Evolutionary conservation across 257 asterid genomes (phyloP).

Genomic region (Solanum lignicaule): DNA sequence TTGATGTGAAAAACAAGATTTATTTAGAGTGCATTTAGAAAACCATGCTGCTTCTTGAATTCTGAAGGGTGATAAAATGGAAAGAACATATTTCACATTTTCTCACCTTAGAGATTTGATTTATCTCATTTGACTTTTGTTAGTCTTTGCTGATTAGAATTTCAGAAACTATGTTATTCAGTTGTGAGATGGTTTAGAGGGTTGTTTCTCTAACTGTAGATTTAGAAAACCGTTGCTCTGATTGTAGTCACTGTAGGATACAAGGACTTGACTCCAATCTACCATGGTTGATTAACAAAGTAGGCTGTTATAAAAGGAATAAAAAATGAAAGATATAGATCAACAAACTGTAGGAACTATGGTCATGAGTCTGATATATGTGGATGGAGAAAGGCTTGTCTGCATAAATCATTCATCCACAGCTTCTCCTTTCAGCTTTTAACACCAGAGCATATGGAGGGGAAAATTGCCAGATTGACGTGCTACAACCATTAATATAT

Average conservation of each 20-base stretch:
- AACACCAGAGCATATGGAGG: background rate
- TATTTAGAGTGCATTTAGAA: background rate
- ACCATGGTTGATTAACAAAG: background rate
- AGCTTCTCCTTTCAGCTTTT: background rate
- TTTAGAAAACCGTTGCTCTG: background rate
- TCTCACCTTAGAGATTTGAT: background rate
- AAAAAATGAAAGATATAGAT: background rate
- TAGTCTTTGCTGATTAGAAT: background rate
- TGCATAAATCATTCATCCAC: background rate
- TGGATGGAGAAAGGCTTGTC: background rate
- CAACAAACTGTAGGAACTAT: background rate
- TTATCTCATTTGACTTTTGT: background rate
- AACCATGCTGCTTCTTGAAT: background rate
- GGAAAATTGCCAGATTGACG: background rate
- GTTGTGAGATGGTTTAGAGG: background rate
- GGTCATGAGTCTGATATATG: background rate
- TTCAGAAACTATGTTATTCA: background rate
- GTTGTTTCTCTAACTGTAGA: background rate
- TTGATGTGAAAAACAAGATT: background rate
- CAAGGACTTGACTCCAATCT: background rate
- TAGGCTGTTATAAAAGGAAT: background rate
- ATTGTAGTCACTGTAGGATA: background rate
- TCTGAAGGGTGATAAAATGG: background rate
- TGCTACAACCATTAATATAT: background rate
- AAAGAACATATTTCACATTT: background rate